Evolutionary conservation across 495 filamentous ascomycete species (phyloP).

Genomic region (Astrothelium subdiscretum): DNA sequence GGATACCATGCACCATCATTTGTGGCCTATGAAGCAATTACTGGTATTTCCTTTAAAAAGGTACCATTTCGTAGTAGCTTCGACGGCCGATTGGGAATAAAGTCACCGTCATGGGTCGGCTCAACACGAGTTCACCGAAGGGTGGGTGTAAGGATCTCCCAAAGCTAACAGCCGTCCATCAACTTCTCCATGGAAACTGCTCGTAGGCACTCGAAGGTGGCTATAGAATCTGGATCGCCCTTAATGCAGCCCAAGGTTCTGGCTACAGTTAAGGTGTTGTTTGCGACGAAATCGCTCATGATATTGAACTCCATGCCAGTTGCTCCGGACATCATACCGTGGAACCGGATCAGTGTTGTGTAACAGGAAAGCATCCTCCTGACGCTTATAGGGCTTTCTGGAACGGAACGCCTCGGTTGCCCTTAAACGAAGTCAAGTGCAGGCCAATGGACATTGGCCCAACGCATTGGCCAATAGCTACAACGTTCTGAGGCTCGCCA

Average conservation of each 20-base stretch:
- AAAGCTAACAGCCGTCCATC: background rate
- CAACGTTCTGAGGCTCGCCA: constrained; percentile 25
- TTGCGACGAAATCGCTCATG: background rate
- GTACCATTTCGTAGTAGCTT: constrained; percentile 25
- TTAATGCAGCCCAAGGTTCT: background rate
- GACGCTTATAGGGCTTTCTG: background rate
- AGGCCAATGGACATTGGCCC: constrained; percentile 8
- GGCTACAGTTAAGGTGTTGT: background rate
- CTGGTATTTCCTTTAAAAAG: constrained; percentile 26
- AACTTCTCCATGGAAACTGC: background rate
- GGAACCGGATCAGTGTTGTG: background rate
- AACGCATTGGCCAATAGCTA: constrained; percentile 10
- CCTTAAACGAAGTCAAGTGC: constrained; percentile 3
- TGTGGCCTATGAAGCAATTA: constrained; percentile 28
- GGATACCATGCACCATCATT: constrained; percentile 29
- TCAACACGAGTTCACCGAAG: constrained; percentile 25
- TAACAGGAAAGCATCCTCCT: background rate
- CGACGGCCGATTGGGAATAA: constrained; percentile 30
- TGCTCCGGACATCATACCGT: background rate
- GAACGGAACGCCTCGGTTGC: constrained; percentile 2
- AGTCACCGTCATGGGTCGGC: constrained; percentile 32
- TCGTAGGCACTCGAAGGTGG: background rate
- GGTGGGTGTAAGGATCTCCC: constrained; percentile 9
- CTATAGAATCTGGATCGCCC: background rate
- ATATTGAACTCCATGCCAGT: background rate